Evolutionary conservation across 1,139 yeast species (phyloP).

Genomic region (Spathaspora sp.): DNA sequence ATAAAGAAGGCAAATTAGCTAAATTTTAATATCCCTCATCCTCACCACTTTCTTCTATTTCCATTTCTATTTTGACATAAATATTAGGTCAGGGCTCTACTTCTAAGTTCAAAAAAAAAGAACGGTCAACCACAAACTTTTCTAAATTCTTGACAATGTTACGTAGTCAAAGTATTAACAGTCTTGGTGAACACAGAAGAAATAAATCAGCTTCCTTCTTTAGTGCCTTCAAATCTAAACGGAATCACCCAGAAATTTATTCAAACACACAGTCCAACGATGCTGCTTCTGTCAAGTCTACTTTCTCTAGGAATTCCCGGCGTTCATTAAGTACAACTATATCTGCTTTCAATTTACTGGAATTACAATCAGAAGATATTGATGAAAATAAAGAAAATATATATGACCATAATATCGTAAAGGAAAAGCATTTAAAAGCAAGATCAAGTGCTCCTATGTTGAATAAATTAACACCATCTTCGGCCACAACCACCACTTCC

Average conservation of each 20-base stretch:
- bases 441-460: constrained; percentile 27
- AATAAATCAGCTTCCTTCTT: constrained; percentile 21
- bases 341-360: constrained; percentile 10
- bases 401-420: neutral
- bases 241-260: constrained; percentile 6
- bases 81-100: neutral
- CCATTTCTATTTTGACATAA: neutral
- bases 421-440: constrained; percentile 17
- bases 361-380: constrained; percentile 3
- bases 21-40: neutral
- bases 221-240: constrained; percentile 21
- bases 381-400: constrained; percentile 16
- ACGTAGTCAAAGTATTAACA: constrained; percentile 32
- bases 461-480: constrained; percentile 9
- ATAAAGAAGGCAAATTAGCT: neutral
- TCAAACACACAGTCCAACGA: too few relatives aligned
- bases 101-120: too few relatives aligned
- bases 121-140: too few relatives aligned
- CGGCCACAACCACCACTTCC: constrained; percentile 8
- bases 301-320: neutral
- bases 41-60: neutral
- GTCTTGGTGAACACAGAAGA: constrained; percentile 24
- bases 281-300: neutral
- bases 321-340: constrained; percentile 13
- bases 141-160: constrained; percentile 23